Conservation (phyloP, 176 grass and related monocot species). For the Bonia amplexicaulis region DNA sequence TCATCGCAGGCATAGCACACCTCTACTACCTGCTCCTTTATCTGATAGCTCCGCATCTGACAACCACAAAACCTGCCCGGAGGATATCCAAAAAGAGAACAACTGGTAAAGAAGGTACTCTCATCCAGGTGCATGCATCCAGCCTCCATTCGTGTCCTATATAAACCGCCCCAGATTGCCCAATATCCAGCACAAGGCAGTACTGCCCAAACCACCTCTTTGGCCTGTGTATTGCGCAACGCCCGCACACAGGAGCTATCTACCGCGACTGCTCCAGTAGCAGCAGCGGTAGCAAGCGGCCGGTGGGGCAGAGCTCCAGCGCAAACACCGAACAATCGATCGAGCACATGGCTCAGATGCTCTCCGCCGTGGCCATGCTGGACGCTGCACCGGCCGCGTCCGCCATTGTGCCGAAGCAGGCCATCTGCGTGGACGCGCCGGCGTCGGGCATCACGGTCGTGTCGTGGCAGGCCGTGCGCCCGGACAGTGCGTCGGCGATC, state of each 20-base stretch:
- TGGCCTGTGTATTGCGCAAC: not conserved
- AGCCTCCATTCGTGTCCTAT: slow-evolving; percentile 26
- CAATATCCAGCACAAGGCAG: slow-evolving; percentile 18
- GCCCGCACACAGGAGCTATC: not conserved
- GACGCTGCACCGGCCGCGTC: slow-evolving; percentile 26
- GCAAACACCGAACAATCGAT: not conserved
- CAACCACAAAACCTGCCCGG: slow-evolving; percentile 32
- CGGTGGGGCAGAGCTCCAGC: not conserved
- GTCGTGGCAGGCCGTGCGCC: slow-evolving; percentile 57
- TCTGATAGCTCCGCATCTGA: slow-evolving; percentile 22
- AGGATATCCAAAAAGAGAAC: slow-evolving; percentile 37
- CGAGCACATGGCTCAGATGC: slow-evolving; percentile 49
- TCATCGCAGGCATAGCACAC: not conserved
- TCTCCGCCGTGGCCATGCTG: slow-evolving; percentile 42
- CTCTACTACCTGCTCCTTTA: slow-evolving; percentile 29
- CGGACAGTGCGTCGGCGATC: slow-evolving; percentile 41
- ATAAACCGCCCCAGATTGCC: slow-evolving; percentile 32
- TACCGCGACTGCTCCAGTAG: slow-evolving; percentile 18
- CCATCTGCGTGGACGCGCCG: slow-evolving; percentile 36
- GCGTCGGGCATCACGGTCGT: slow-evolving; percentile 45
- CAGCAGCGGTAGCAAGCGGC: not conserved
- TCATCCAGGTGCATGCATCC: slow-evolving; percentile 41
- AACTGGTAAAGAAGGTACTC: not conserved
- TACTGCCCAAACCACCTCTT: slow-evolving; percentile 38
- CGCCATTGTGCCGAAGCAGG: slow-evolving; percentile 34